phyloP scores from a whole-genome alignment of 345 rosid genomes.

The Citrus mangshanensis region DNA sequence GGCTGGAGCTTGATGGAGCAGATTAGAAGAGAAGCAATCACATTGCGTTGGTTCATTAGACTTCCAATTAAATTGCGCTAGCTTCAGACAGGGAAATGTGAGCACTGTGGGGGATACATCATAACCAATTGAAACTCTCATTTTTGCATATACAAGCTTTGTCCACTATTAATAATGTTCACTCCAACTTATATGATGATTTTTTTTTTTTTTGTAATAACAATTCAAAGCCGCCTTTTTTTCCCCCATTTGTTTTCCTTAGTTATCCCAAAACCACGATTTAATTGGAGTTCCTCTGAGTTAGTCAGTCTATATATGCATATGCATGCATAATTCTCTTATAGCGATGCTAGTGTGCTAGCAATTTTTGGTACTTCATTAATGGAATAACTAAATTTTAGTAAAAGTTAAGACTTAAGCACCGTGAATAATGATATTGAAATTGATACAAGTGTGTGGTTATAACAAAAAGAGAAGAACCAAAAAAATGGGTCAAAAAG shows the following conservation, averaged over 20 bases:
- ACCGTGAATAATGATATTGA: no score
- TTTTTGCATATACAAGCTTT: background rate
- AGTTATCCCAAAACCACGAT: background rate
- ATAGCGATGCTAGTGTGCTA: background rate
- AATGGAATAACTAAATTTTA: no score
- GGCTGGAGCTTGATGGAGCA: slow-evolving; percentile 1
- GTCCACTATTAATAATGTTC: background rate
- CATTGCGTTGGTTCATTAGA: background rate
- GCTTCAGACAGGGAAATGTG: background rate
- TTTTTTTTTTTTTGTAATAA: background rate
- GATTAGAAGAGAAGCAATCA: background rate
- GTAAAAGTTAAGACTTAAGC: no score
- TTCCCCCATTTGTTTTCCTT: background rate
- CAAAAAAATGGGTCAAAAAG: no score
- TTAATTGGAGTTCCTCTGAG: background rate
- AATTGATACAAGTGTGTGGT: no score
- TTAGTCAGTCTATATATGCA: background rate
- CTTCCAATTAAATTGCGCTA: background rate
- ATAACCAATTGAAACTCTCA: slow-evolving; percentile 4
- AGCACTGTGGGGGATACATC: slow-evolving; percentile 1
- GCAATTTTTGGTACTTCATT: no score
- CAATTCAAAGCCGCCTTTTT: background rate
- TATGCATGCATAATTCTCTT: background rate
- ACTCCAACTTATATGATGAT: background rate
- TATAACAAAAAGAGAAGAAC: no score